Evolutionary conservation across 306 rosid species (phyloP).

Genomic region (Phaseolus lunatus): DNA sequence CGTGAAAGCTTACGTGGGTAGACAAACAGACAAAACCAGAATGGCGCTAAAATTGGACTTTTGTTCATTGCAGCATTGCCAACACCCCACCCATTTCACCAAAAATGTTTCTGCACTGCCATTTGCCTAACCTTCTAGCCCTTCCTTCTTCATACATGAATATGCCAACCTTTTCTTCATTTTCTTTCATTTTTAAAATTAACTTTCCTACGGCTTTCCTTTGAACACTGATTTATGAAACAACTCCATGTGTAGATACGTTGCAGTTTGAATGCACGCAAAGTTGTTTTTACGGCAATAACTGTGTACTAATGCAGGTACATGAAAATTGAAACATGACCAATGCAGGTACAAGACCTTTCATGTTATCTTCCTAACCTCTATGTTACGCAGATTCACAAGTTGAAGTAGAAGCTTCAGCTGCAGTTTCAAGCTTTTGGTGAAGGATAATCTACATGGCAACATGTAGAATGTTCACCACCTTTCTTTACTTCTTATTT

Average conservation of each 20-base stretch:
- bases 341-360: background rate
- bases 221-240: background rate
- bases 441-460: background rate
- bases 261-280: background rate
- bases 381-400: background rate
- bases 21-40: background rate
- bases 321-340: slow-evolving; percentile 8
- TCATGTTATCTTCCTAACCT: background rate
- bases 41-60: background rate
- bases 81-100: background rate
- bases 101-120: background rate
- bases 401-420: background rate
- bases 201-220: background rate
- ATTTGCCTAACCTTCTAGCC: background rate
- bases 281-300: background rate
- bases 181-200: background rate
- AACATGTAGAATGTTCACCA: background rate
- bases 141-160: background rate
- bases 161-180: background rate
- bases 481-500: background rate
- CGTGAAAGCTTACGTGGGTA: background rate
- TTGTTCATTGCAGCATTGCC: background rate
- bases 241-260: background rate
- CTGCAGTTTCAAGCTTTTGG: background rate
- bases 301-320: background rate